Percentiles rank a stretch among this genome's conserved stretches.
Evolutionary conservation across 176 grass and related monocot genomes (phyloP).

Genomic region (Saccharum spontaneum): DNA sequence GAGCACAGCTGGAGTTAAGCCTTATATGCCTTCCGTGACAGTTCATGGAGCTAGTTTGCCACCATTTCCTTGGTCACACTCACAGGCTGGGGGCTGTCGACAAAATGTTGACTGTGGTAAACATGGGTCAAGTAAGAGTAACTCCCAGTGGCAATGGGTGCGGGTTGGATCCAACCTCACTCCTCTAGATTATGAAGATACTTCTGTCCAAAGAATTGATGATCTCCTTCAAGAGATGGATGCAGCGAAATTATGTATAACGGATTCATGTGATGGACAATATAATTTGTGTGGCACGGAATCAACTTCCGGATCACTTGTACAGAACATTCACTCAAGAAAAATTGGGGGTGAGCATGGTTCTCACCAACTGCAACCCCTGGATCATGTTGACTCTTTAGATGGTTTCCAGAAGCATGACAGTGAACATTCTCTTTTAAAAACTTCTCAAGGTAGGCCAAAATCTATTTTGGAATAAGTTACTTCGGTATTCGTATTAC

Average conservation of each 20-base stretch:
- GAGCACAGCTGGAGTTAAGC: constrained; percentile 41
- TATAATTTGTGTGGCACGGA: constrained; percentile 50
- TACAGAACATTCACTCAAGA: constrained; percentile 42
- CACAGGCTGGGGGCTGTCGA: constrained; percentile 61
- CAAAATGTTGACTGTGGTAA: constrained; percentile 61
- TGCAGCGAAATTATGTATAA: constrained; percentile 33
- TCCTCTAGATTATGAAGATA: constrained; percentile 43
- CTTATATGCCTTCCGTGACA: constrained; percentile 42
- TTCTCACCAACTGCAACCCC: constrained; percentile 25
- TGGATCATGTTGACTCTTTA: constrained; percentile 48
- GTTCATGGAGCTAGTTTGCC: constrained; percentile 74
- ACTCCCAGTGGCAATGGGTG: constrained; percentile 70
- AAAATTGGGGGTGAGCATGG: constrained; percentile 38
- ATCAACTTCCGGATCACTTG: constrained; percentile 53
- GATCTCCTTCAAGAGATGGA: constrained; percentile 75
- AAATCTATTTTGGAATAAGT: constrained; percentile 25
- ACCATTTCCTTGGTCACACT: constrained; percentile 80
- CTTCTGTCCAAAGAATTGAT: constrained; percentile 47
- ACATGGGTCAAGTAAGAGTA: constrained; percentile 57
- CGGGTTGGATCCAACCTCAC: constrained; percentile 59
- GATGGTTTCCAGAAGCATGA: constrained; percentile 46
- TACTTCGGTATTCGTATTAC: background rate
- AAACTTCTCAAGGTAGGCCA: constrained; percentile 51
- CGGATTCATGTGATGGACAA: constrained; percentile 45
- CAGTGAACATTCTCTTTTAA: constrained; percentile 39